These are phyloP conservation scores for Urtica urens DNA, from an alignment of 306 rosid genomes.

Conservation along the genomic window DNA sequence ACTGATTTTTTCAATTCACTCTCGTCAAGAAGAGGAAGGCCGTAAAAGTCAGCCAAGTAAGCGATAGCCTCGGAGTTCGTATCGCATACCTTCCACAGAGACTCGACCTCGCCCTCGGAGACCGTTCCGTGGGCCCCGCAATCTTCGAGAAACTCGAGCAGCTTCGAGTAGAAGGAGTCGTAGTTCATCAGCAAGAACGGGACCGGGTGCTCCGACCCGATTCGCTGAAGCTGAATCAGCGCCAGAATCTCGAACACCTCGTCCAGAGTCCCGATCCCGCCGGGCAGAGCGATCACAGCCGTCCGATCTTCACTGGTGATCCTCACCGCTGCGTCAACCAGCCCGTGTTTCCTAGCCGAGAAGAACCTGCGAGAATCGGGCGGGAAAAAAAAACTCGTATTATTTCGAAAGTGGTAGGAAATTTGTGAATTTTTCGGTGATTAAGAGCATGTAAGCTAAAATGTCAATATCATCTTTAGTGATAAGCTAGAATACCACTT, in stretches of 20 bases:
- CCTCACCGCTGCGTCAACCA: slow-evolving; percentile 81
- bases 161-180: slow-evolving; percentile 61
- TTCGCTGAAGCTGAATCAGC: slow-evolving; percentile 66
- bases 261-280: slow-evolving; percentile 88
- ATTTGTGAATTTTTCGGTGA: too few species aligned
- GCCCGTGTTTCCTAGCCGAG: slow-evolving; percentile 95
- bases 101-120: slow-evolving; percentile 61
- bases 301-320: slow-evolving; percentile 45
- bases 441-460: too few species aligned
- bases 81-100: slow-evolving; percentile 74
- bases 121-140: slow-evolving; percentile 75
- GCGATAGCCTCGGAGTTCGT: slow-evolving; percentile 65
- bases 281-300: slow-evolving; percentile 77
- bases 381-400: too few species aligned
- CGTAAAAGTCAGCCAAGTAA: slow-evolving; percentile 58
- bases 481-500: too few species aligned
- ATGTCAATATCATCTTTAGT: too few species aligned
- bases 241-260: slow-evolving; percentile 75
- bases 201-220: slow-evolving; percentile 66
- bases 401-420: too few species aligned
- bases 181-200: slow-evolving; percentile 85
- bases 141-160: slow-evolving; percentile 52
- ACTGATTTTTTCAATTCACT: slow-evolving; percentile 17
- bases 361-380: slow-evolving; percentile 53
- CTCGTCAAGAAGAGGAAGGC: slow-evolving; percentile 23